These are phyloP conservation scores for Epichloe sibirici DNA, from an alignment of 2,329 filamentous ascomycete species.

Conservation along the genomic window DNA sequence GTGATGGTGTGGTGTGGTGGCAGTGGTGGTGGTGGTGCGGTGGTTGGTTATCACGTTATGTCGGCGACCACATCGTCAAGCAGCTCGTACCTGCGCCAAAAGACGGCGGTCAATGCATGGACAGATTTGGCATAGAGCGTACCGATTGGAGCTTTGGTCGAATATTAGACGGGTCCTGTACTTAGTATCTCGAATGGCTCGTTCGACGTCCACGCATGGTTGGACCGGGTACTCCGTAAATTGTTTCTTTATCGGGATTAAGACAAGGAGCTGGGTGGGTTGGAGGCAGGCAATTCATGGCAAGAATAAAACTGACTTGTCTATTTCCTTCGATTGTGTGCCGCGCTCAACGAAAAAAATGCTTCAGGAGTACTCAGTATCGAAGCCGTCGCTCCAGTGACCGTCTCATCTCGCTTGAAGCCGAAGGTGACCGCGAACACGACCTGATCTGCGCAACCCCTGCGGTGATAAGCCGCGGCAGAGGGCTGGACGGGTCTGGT, in stretches of 20 bases:
- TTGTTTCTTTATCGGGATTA: neutral
- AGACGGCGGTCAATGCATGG: neutral
- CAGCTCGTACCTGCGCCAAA: neutral
- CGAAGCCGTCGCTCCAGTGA: no score
- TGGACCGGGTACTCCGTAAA: neutral
- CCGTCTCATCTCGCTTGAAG: no score
- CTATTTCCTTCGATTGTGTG: neutral
- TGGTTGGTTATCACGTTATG: neutral
- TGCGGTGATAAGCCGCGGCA: no score
- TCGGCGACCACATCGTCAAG: neutral
- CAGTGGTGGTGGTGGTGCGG: neutral
- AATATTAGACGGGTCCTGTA: no score
- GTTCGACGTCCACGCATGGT: neutral
- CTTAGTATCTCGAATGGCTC: neutral
- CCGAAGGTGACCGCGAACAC: no score
- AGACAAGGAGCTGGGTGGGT: no score
- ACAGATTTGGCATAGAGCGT: neutral
- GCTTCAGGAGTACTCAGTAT: no score
- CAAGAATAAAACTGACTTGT: neutral
- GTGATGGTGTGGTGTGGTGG: neutral
- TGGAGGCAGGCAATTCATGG: no score
- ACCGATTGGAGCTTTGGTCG: no score
- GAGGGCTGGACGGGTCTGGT: no score
- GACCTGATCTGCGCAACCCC: no score
- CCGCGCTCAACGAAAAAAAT: no score